Evolutionary conservation across 139 green algal species (phyloP).

Genomic region (Dunaliella primolecta): DNA sequence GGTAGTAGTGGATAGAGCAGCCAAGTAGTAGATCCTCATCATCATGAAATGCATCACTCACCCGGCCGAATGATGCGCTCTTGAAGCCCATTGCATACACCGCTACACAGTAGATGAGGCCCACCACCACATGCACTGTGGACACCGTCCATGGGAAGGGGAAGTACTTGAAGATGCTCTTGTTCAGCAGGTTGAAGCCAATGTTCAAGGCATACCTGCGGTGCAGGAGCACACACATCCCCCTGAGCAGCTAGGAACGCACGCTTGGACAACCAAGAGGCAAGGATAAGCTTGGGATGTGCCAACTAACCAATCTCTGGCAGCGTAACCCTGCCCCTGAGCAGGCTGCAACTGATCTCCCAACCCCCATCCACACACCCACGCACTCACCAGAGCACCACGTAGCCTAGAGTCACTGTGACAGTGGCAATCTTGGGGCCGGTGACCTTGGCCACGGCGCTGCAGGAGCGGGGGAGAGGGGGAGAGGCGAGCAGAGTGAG

Average conservation of each 20-base stretch:
- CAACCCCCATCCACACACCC: too few relatives aligned
- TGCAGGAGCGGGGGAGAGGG: conserved; percentile 26
- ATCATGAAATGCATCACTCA: too few relatives aligned
- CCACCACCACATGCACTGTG: conserved; percentile 87
- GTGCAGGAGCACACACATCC: background rate
- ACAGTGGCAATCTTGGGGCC: conserved; percentile 57
- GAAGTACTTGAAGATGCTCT: conserved; percentile 99
- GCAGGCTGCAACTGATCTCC: too few relatives aligned
- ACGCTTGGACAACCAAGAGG: background rate
- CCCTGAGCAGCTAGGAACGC: background rate
- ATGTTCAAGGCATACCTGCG: conserved; percentile 96
- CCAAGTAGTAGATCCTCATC: too few relatives aligned
- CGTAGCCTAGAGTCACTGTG: conserved; percentile 77
- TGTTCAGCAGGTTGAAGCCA: conserved; percentile 99
- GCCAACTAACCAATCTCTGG: background rate
- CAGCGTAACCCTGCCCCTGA: background rate
- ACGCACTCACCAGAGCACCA: conserved; percentile 78
- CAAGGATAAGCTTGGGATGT: background rate
- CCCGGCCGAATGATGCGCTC: conserved; percentile 83
- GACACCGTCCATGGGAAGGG: conserved; percentile 95
- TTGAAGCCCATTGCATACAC: conserved; percentile 83
- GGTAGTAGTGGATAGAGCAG: too few relatives aligned
- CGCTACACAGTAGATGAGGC: conserved; percentile 78
- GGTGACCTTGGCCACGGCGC: conserved; percentile 66
- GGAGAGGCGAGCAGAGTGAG: background rate